Percentiles rank a stretch among this genome's conserved stretches.
Conservation (phyloP, 352 stramenopile species). For the Pythium biforme region DNA sequence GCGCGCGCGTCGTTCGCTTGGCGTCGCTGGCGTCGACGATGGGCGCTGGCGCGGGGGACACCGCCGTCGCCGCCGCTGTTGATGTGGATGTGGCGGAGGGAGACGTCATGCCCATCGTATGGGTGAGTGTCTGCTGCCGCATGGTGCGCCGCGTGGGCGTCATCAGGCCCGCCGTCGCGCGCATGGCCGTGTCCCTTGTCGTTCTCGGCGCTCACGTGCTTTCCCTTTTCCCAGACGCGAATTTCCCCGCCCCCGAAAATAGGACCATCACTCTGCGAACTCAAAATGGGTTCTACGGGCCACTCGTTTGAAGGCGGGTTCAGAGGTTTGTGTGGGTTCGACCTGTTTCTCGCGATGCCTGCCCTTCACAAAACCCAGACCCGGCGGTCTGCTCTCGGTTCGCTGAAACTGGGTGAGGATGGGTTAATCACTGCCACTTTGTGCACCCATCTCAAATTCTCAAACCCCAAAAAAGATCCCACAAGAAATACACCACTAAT, state of each 20-base stretch:
- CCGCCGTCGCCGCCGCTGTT: background rate
- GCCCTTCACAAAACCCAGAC: background rate
- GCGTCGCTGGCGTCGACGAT: background rate
- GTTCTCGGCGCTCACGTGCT: background rate
- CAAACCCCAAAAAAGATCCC: constrained; percentile 7
- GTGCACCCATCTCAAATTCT: constrained; percentile 13
- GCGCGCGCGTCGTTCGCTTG: constrained; percentile 11
- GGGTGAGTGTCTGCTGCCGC: constrained; percentile 22
- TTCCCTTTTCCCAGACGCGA: background rate
- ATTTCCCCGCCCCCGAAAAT: constrained; percentile 11
- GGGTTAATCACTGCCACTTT: constrained; percentile 13
- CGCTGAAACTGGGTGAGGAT: constrained; percentile 3
- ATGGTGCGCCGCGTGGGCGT: constrained; percentile 27
- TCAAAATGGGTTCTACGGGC: constrained; percentile 20
- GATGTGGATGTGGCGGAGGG: background rate
- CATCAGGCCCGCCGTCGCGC: background rate
- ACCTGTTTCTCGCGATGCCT: background rate
- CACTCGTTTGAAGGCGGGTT: constrained; percentile 11
- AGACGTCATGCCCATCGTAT: background rate
- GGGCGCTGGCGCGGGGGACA: background rate
- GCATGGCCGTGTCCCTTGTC: constrained; percentile 1
- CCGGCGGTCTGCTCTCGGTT: background rate
- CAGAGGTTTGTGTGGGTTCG: background rate
- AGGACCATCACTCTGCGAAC: constrained; percentile 20
- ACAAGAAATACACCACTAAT: background rate